Conservation (phyloP, 164 flowering plant genomes). For the Macadamia integrifolia region DNA sequence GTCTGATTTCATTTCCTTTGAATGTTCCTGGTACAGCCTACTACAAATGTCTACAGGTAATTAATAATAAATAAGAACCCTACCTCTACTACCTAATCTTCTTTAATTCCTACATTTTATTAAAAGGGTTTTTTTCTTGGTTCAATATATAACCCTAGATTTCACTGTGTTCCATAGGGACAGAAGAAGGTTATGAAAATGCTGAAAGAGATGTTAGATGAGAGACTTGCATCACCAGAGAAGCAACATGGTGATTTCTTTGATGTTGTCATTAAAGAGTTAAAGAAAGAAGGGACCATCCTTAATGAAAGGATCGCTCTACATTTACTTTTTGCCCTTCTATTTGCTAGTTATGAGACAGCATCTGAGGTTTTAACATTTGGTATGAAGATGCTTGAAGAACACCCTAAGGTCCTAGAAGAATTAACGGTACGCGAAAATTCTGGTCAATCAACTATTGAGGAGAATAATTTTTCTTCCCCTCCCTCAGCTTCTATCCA, state of each 20-base stretch:
- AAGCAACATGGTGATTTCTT: conserved; percentile 7
- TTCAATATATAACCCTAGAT: neutral
- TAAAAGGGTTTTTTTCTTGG: neutral
- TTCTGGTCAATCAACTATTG: too few species aligned
- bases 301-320: conserved; percentile 14
- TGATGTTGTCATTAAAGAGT: conserved; percentile 12
- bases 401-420: conserved; percentile 21
- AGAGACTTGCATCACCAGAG: too few species aligned
- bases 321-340: conserved; percentile 15
- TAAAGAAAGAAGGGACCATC: conserved; percentile 12
- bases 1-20: conserved; percentile 23
- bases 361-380: conserved; percentile 13
- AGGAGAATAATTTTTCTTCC: too few species aligned
- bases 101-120: neutral
- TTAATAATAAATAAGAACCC: neutral
- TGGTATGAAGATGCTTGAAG: conserved; percentile 18
- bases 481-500: neutral
- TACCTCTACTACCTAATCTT: too few species aligned
- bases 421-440: conserved; percentile 13
- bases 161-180: neutral
- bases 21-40: conserved; percentile 27
- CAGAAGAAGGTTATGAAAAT: too few species aligned
- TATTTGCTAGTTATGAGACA: conserved; percentile 28
- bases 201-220: too few species aligned
- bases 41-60: conserved; percentile 21